Percentiles rank a stretch among this genome's conserved stretches.
These are phyloP conservation scores for Pleurotus ostreatus DNA, from an alignment of 768 basidiomycete species.

Conservation along the genomic window DNA sequence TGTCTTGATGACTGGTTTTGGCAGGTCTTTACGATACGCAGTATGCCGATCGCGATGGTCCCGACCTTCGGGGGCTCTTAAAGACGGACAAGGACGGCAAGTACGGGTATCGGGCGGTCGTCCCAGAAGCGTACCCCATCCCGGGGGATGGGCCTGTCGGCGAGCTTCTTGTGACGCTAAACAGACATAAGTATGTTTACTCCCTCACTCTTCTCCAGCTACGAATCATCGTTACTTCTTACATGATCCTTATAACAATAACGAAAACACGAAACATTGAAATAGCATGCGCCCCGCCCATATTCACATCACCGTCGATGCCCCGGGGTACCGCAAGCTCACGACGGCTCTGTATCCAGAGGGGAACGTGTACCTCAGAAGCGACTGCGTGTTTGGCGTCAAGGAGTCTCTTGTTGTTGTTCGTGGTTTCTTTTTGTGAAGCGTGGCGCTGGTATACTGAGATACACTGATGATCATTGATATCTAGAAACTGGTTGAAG, in stretches of 20 bases:
- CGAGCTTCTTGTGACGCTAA: conserved; percentile 46
- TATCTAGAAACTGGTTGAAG: conserved; percentile 3
- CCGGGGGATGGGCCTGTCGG: conserved; percentile 76
- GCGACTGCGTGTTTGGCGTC: conserved; percentile 81
- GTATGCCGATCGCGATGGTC: conserved; percentile 48
- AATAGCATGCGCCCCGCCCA: conserved; percentile 65
- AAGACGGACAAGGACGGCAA: conserved; percentile 55
- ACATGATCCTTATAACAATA: background rate
- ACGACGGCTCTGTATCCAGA: conserved; percentile 73
- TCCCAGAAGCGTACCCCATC: conserved; percentile 71
- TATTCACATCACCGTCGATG: conserved; percentile 70
- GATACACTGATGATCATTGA: background rate
- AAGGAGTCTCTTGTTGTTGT: conserved; percentile 77
- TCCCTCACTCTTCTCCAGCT: too few relatives aligned
- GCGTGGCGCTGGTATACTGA: background rate
- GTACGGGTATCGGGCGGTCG: conserved; percentile 69
- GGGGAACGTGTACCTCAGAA: conserved; percentile 60
- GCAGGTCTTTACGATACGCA: conserved; percentile 22
- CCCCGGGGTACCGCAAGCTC: conserved; percentile 69
- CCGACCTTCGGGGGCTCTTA: conserved; percentile 75
- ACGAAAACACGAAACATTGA: background rate
- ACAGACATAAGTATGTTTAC: conserved; percentile 51
- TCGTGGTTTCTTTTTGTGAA: conserved; percentile 20
- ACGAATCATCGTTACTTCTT: background rate
- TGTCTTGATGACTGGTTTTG: background rate